A percentile compares a stretch with the other conserved stretches of the same genome.
Evolutionary conservation across 2,329 filamentous ascomycete genomes (phyloP).

Genomic region (Microdochium paspali): DNA sequence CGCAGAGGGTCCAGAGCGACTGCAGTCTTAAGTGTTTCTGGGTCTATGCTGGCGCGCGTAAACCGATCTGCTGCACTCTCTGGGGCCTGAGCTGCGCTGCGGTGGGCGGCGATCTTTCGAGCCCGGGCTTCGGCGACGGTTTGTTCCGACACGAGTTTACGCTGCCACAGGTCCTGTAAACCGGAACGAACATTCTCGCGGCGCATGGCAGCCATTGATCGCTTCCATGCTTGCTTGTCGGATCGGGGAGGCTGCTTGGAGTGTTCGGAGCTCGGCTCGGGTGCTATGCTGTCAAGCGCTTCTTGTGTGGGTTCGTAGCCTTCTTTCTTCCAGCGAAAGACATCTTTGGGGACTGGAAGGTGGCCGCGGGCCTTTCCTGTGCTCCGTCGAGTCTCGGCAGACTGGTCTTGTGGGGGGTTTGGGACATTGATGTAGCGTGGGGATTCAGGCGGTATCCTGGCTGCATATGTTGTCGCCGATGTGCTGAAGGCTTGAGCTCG

Average conservation of each 20-base stretch:
- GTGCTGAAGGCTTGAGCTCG: not conserved
- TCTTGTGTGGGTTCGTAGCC: conserved; percentile 49
- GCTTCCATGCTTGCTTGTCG: conserved; percentile 51
- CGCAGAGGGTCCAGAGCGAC: conserved; percentile 54
- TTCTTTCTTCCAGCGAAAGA: conserved; percentile 56
- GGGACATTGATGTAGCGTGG: conserved; percentile 82
- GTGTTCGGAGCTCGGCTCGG: conserved; percentile 34
- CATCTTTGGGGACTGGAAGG: conserved; percentile 71
- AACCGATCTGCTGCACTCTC: conserved; percentile 69
- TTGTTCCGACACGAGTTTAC: conserved; percentile 42
- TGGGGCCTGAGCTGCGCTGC: conserved; percentile 45
- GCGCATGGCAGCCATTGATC: conserved; percentile 60
- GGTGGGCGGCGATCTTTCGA: conserved; percentile 36
- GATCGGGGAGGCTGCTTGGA: conserved; percentile 24
- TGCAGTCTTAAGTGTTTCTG: conserved; percentile 37
- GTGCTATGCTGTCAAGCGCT: conserved; percentile 54
- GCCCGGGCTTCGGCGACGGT: conserved; percentile 27
- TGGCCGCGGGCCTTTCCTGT: conserved; percentile 57
- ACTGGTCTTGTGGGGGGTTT: conserved; percentile 60
- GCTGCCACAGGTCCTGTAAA: conserved; percentile 57
- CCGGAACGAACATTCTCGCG: conserved; percentile 65
- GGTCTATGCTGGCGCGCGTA: conserved; percentile 58
- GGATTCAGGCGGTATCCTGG: conserved; percentile 68
- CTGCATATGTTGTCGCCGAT: not conserved
- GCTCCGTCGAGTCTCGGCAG: conserved; percentile 23